Evolutionary conservation across 257 asterid species (phyloP).

Genomic region (Solanum rostratum): DNA sequence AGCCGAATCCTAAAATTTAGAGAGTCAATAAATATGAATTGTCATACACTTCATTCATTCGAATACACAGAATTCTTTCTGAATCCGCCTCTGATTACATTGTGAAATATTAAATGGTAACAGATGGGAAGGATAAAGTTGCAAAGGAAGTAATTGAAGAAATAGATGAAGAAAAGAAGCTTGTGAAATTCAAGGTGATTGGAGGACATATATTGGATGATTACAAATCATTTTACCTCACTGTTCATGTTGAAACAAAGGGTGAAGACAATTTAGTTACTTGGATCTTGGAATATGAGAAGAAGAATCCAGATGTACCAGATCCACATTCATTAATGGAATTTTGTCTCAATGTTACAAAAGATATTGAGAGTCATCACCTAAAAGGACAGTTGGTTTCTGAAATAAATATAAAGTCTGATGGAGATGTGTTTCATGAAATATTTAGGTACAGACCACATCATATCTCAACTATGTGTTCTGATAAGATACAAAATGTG

Average conservation of each 20-base stretch:
- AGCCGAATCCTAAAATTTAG: neutral
- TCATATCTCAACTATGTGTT: neutral
- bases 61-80: neutral
- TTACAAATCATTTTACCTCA: neutral
- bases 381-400: neutral
- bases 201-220: slow-evolving; percentile 9
- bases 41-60: neutral
- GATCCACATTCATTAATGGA: slow-evolving; percentile 3
- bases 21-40: neutral
- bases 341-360: neutral
- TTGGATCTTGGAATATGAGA: slow-evolving; percentile 12
- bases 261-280: slow-evolving; percentile 1
- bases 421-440: slow-evolving; percentile 2
- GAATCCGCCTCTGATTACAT: neutral
- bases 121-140: slow-evolving; percentile 9
- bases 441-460: neutral
- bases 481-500: neutral
- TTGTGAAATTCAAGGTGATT: slow-evolving; percentile 3
- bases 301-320: neutral
- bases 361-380: slow-evolving; percentile 13
- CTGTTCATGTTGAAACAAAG: slow-evolving; percentile 7
- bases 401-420: neutral
- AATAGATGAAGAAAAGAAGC: slow-evolving; percentile 11
- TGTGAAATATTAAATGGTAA: no score
- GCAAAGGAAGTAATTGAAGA: slow-evolving; percentile 4